Evolutionary conservation across 2,329 filamentous ascomycete species (phyloP).

Genomic region (Zymoseptoria pseudotritici): DNA sequence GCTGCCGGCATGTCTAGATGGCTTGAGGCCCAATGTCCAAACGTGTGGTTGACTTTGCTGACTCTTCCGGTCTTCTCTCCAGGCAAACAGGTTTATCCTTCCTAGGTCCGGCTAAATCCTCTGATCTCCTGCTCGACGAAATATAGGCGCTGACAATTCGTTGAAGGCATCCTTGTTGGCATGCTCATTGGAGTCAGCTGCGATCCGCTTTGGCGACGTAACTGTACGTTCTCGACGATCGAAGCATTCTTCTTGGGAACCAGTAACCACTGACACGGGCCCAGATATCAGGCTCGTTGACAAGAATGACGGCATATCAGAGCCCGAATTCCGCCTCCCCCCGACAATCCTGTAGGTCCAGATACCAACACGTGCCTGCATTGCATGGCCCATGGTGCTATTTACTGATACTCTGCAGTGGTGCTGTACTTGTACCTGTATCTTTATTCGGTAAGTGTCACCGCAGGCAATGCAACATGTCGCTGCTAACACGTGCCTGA

Average conservation of each 20-base stretch:
- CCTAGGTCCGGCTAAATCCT: slow-evolving; percentile 49
- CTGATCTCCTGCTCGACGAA: slow-evolving; percentile 1
- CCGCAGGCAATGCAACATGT: neutral
- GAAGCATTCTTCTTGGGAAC: neutral
- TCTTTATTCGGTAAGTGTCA: slow-evolving; percentile 63
- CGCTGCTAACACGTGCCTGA: slow-evolving; percentile 1
- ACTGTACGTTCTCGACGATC: slow-evolving; percentile 31
- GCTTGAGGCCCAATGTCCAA: neutral
- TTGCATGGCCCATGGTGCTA: slow-evolving; percentile 1
- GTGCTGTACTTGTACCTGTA: slow-evolving; percentile 69
- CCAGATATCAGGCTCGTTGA: slow-evolving; percentile 48
- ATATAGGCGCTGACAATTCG: neutral
- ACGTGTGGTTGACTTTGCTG: neutral
- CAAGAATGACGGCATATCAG: slow-evolving; percentile 51
- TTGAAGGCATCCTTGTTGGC: slow-evolving; percentile 54
- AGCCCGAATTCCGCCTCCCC: slow-evolving; percentile 82
- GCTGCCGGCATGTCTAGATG: neutral
- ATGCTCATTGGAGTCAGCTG: slow-evolving; percentile 57
- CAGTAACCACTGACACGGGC: slow-evolving; percentile 5
- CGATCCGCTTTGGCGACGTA: slow-evolving; percentile 59
- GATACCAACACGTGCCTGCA: slow-evolving; percentile 1
- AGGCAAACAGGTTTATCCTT: slow-evolving; percentile 71
- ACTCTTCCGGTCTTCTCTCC: neutral
- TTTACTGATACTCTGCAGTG: slow-evolving; percentile 33
- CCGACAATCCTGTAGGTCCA: slow-evolving; percentile 42